Percentiles rank a stretch among this genome's conserved stretches.
Conservation (phyloP, 352 stramenopile genomes). For the Globisporangium acanthophoron region DNA sequence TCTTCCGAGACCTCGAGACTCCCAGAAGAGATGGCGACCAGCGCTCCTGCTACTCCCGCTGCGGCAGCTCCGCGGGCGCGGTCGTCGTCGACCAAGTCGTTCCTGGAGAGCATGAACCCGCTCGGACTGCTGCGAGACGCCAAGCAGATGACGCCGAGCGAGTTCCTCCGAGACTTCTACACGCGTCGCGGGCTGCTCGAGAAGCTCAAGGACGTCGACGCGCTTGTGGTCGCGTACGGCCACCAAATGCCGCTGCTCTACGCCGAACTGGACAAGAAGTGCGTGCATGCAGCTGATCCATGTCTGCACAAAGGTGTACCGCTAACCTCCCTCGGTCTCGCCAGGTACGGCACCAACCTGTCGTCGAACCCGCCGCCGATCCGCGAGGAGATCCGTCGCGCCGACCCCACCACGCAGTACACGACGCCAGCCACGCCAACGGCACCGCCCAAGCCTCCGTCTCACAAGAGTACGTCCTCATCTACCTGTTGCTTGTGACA, state of each 20-base stretch:
- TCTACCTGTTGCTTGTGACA: neutral
- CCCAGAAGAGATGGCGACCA: neutral
- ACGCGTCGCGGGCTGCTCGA: slow-evolving; percentile 48
- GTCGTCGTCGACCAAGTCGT: slow-evolving; percentile 18
- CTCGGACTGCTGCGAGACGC: slow-evolving; percentile 49
- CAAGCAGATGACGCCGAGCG: slow-evolving; percentile 37
- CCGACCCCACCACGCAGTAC: slow-evolving; percentile 10
- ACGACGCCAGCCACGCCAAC: slow-evolving; percentile 20
- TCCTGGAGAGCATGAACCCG: slow-evolving; percentile 53
- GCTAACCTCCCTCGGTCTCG: neutral
- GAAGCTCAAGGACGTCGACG: slow-evolving; percentile 68
- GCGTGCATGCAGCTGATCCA: slow-evolving; percentile 3
- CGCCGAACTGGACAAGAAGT: slow-evolving; percentile 68
- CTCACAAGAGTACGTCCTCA: slow-evolving; percentile 57
- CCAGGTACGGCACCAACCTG: slow-evolving; percentile 64
- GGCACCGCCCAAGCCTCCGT: slow-evolving; percentile 30
- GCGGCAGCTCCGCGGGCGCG: neutral
- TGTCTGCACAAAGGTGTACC: too few species aligned
- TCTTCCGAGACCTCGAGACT: too few species aligned
- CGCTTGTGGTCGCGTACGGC: slow-evolving; percentile 42
- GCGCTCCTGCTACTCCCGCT: too few species aligned
- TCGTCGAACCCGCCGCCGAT: slow-evolving; percentile 41
- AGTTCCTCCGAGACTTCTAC: slow-evolving; percentile 77
- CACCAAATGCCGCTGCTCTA: slow-evolving; percentile 56
- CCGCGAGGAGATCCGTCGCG: slow-evolving; percentile 21